Evolutionary conservation across 2,329 filamentous ascomycete species (phyloP).

Genomic region (Lachnellula suecica): DNA sequence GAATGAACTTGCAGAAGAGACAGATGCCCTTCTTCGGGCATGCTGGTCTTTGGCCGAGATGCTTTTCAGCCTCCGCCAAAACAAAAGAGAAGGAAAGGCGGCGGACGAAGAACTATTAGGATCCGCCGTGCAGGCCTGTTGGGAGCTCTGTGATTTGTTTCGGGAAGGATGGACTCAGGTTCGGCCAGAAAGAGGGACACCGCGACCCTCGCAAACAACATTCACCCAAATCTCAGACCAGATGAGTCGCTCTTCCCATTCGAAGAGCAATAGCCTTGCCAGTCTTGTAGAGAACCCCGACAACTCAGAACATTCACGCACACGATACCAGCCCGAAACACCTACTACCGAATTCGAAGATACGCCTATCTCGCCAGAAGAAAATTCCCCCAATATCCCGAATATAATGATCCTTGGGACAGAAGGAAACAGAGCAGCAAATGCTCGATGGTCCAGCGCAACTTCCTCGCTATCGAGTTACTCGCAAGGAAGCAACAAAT

Average conservation of each 20-base stretch:
- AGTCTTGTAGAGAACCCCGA: slow-evolving; percentile 46
- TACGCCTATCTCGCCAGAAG: slow-evolving; percentile 78
- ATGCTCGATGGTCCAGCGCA: slow-evolving; percentile 78
- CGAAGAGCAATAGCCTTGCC: slow-evolving; percentile 44
- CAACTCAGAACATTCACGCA: slow-evolving; percentile 25
- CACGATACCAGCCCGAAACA: slow-evolving; percentile 68
- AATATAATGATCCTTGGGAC: slow-evolving; percentile 88
- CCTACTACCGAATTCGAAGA: slow-evolving; percentile 96
- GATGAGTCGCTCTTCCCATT: slow-evolving; percentile 38
- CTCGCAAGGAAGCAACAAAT: slow-evolving; percentile 66
- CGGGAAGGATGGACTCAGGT: slow-evolving; percentile 89
- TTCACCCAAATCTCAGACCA: slow-evolving; percentile 62
- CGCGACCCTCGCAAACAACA: slow-evolving; percentile 73
- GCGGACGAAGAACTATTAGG: slow-evolving; percentile 82
- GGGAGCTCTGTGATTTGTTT: slow-evolving; percentile 93
- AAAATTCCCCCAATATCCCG: slow-evolving; percentile 71
- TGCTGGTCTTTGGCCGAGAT: slow-evolving; percentile 93
- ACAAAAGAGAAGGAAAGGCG: slow-evolving; percentile 67
- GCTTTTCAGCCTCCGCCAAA: slow-evolving; percentile 87
- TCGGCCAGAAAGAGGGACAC: slow-evolving; percentile 81
- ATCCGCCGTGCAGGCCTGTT: slow-evolving; percentile 88
- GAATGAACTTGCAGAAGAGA: slow-evolving; percentile 74
- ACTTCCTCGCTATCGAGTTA: slow-evolving; percentile 78
- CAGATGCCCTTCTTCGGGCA: slow-evolving; percentile 77
- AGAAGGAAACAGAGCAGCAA: slow-evolving; percentile 56